Conservation (phyloP, 169 alveolate species). For the Plasmodium coatneyi region DNA sequence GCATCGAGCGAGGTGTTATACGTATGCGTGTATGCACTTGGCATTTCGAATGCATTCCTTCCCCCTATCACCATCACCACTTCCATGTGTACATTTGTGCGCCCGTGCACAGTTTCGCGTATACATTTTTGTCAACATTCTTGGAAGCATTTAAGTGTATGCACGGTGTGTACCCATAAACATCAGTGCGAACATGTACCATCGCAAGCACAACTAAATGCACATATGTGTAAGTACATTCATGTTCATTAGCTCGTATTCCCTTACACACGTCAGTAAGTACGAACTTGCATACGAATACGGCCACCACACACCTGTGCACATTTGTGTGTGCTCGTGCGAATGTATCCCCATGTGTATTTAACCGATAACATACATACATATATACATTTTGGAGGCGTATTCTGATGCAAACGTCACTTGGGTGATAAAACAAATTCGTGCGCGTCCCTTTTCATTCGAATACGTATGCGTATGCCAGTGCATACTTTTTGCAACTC, state of each 20-base stretch:
- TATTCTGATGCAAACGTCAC: neutral
- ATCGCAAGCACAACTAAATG: neutral
- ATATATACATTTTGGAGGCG: neutral
- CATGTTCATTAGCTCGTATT: neutral
- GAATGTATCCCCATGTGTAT: neutral
- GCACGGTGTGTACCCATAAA: neutral
- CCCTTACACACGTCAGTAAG: neutral
- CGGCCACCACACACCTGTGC: neutral
- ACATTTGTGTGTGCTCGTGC: neutral
- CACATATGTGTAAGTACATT: slow-evolving; percentile 9
- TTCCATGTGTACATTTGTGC: neutral
- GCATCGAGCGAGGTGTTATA: neutral
- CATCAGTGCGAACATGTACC: neutral
- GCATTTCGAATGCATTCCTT: neutral
- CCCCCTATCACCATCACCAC: neutral
- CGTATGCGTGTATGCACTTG: neutral
- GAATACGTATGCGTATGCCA: neutral
- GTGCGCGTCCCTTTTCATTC: neutral
- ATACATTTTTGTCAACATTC: slow-evolving; percentile 18
- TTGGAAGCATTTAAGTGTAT: neutral
- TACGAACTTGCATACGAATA: neutral
- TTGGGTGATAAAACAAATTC: neutral
- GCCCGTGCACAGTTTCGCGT: neutral
- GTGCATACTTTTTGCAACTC: neutral
- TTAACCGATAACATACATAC: neutral